Conservation (phyloP, 352 stramenopile species). For the Vaucheria bursata region DNA sequence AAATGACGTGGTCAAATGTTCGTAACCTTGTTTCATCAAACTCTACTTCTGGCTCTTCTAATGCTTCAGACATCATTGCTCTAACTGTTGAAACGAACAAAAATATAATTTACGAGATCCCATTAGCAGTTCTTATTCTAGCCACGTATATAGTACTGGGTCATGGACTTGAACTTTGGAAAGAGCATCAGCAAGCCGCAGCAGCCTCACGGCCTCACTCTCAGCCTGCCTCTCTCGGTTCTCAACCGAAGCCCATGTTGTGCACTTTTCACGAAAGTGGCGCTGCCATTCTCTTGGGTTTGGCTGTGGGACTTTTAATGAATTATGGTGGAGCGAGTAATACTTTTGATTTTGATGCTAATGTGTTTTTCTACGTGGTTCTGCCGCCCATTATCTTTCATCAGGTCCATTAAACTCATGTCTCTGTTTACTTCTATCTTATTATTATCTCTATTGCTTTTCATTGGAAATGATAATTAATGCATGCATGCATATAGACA, state of each 20-base stretch:
- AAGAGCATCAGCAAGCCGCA: constrained; percentile 26
- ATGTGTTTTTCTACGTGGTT: constrained; percentile 53
- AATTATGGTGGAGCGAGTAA: constrained; percentile 38
- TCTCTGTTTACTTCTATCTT: too few relatives aligned
- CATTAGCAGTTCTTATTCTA: constrained; percentile 30
- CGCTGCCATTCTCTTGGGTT: constrained; percentile 35
- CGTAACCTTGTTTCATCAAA: too few relatives aligned
- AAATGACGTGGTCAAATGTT: too few relatives aligned
- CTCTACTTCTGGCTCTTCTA: too few relatives aligned
- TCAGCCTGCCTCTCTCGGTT: not conserved
- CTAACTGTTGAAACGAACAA: not conserved
- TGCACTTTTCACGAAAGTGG: constrained; percentile 41
- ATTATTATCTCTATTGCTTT: too few relatives aligned
- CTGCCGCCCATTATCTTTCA: constrained; percentile 52
- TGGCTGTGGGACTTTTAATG: constrained; percentile 41
- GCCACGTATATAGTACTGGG: constrained; percentile 42
- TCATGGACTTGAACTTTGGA: constrained; percentile 46
- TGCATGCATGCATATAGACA: too few relatives aligned
- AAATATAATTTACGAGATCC: not conserved
- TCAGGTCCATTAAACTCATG: constrained; percentile 30
- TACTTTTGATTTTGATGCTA: constrained; percentile 46
- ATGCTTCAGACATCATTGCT: too few relatives aligned
- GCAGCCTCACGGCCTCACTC: constrained; percentile 2
- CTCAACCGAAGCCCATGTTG: constrained; percentile 9
- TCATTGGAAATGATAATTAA: too few relatives aligned